Evolutionary conservation across 2,329 filamentous ascomycete species (phyloP).

Genomic region (Knufia petricola): DNA sequence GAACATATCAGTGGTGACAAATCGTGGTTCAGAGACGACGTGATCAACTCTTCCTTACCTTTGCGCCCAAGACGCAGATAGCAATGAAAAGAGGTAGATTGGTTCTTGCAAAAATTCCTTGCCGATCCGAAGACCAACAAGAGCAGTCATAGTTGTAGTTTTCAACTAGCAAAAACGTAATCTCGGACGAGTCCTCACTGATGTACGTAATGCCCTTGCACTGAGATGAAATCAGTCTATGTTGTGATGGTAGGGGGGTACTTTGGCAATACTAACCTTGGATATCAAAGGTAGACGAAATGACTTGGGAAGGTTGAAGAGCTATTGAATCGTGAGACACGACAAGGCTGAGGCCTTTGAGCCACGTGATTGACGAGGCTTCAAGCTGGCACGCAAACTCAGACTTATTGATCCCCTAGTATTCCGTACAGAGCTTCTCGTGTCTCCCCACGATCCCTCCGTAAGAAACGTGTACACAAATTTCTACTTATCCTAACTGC

Average conservation of each 20-base stretch:
- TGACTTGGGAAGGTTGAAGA: too few relatives aligned
- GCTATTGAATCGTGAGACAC: too few relatives aligned
- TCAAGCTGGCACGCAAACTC: too few relatives aligned
- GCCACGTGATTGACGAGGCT: too few relatives aligned
- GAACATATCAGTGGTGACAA: too few relatives aligned
- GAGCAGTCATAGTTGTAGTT: constrained; percentile 67
- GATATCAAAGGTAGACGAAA: background rate
- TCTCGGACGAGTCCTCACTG: constrained; percentile 78
- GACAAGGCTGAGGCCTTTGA: too few relatives aligned
- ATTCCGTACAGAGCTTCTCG: too few relatives aligned
- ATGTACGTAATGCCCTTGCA: constrained; percentile 67
- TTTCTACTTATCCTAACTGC: too few relatives aligned
- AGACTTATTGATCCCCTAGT: too few relatives aligned
- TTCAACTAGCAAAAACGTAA: constrained; percentile 79
- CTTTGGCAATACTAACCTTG: background rate
- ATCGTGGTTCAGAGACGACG: too few relatives aligned
- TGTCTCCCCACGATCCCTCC: too few relatives aligned
- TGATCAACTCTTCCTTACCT: constrained; percentile 20
- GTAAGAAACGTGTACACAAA: too few relatives aligned
- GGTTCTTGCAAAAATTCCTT: constrained; percentile 63
- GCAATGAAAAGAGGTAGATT: constrained; percentile 22
- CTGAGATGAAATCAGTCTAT: constrained; percentile 22
- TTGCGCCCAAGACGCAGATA: constrained; percentile 15
- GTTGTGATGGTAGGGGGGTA: background rate
- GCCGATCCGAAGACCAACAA: constrained; percentile 57